Percentiles rank a stretch among this genome's conserved stretches.
Conservation (phyloP, 805 yeast genomes). For the Helenozyma baotianmanensis region DNA sequence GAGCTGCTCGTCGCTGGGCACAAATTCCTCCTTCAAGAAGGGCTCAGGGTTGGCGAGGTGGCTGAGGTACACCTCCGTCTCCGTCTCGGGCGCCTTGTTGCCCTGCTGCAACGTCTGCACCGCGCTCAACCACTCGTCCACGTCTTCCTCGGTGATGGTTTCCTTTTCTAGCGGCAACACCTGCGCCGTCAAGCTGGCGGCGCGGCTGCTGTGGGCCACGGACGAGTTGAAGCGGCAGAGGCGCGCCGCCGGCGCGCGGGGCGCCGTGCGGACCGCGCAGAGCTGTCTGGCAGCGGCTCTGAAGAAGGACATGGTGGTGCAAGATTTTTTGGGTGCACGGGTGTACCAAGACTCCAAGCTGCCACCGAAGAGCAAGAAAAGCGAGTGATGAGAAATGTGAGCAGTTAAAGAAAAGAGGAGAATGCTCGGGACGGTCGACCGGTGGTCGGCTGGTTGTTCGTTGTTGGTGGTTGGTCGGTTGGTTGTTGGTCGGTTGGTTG, state of each 20-base stretch:
- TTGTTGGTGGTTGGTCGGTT: too few relatives aligned
- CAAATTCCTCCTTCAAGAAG: conserved; percentile 35
- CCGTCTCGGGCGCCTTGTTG: conserved; percentile 29
- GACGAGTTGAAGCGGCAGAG: conserved; percentile 5
- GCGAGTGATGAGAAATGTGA: too few relatives aligned
- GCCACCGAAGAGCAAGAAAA: too few relatives aligned
- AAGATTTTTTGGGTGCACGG: conserved; percentile 5
- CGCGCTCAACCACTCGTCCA: conserved; percentile 46
- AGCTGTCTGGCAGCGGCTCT: conserved; percentile 9
- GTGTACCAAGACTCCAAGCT: neutral
- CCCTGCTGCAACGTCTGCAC: conserved; percentile 35
- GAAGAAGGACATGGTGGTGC: conserved; percentile 9
- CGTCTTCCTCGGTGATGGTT: conserved; percentile 34
- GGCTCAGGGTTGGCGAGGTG: conserved; percentile 36
- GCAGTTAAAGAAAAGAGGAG: too few relatives aligned
- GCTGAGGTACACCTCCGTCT: conserved; percentile 35
- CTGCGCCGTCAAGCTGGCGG: conserved; percentile 28
- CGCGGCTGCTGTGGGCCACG: neutral
- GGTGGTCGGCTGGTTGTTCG: too few relatives aligned
- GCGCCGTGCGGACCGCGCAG: conserved; percentile 1
- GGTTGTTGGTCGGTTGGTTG: too few relatives aligned
- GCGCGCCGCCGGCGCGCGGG: neutral
- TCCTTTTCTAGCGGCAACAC: conserved; percentile 35
- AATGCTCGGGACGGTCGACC: too few relatives aligned
- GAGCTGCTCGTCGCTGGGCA: conserved; percentile 63